phyloP scores from a whole-genome alignment of 371 early-diverging fungal species.

The Gilbertella persicaria region DNA sequence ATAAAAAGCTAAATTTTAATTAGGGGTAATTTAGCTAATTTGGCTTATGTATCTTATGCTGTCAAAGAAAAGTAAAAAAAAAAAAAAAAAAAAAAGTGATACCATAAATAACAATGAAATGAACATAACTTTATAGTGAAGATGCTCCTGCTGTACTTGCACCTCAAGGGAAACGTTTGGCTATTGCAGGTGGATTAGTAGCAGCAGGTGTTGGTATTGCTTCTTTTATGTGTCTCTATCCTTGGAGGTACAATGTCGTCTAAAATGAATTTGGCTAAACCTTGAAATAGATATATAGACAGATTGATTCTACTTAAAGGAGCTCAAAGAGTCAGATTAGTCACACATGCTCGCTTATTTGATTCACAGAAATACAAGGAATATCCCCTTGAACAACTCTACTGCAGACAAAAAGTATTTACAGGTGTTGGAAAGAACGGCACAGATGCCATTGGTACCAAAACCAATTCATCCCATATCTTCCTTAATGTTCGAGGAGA shows the following conservation, averaged over 20 bases:
- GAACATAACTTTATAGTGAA: no score
- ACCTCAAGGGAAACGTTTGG: slow-evolving; percentile 40
- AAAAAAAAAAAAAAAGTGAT: background rate
- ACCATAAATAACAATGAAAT: no score
- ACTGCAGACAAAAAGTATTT: slow-evolving; percentile 45
- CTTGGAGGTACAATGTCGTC: slow-evolving; percentile 59
- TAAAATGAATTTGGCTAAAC: no score
- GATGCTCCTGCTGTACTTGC: slow-evolving; percentile 45
- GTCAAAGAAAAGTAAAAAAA: slow-evolving; percentile 35
- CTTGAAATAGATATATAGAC: slow-evolving; percentile 46
- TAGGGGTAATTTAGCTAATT: slow-evolving; percentile 54
- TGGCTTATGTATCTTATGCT: slow-evolving; percentile 47
- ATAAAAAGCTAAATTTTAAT: background rate
- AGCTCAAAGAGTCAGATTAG: slow-evolving; percentile 26
- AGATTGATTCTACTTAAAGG: slow-evolving; percentile 43
- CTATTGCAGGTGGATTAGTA: slow-evolving; percentile 43
- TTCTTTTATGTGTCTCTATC: slow-evolving; percentile 51
- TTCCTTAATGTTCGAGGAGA: slow-evolving; percentile 46
- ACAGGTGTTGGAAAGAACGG: slow-evolving; percentile 47
- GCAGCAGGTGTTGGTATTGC: slow-evolving; percentile 47
- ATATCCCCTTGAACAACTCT: slow-evolving; percentile 42
- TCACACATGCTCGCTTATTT: slow-evolving; percentile 43
- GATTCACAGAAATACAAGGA: slow-evolving; percentile 38
- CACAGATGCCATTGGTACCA: slow-evolving; percentile 36
- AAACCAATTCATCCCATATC: slow-evolving; percentile 39